A percentile compares a stretch with the other conserved stretches of the same genome.
Conservation (phyloP, 208 protist genomes). For the Perkinsela sp. region DNA sequence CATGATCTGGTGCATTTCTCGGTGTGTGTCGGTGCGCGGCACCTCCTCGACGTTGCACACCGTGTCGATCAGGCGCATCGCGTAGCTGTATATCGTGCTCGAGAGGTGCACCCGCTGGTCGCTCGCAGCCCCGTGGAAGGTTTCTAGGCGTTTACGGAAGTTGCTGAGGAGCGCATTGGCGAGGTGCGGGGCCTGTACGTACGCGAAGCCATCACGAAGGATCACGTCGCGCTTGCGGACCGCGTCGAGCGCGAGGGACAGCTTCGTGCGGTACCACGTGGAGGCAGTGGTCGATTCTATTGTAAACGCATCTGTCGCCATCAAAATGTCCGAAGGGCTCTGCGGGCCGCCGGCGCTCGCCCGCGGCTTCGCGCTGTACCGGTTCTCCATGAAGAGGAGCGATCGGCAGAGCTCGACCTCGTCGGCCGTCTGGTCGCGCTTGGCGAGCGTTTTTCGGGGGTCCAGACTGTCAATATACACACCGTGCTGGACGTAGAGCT, state of each 20-base stretch:
- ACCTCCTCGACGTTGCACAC: neutral
- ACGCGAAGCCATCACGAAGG: slow-evolving; percentile 4
- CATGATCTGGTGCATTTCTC: neutral
- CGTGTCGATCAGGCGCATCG: slow-evolving; percentile 3
- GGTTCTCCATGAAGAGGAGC: neutral
- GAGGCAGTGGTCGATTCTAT: neutral
- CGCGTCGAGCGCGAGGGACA: slow-evolving; percentile 3
- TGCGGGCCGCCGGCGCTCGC: neutral
- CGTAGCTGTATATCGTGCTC: neutral
- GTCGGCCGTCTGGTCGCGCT: neutral
- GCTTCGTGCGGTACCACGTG: neutral
- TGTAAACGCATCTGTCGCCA: neutral
- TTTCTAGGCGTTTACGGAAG: slow-evolving; percentile 2
- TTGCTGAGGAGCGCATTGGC: neutral
- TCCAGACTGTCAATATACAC: neutral
- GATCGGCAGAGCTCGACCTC: neutral
- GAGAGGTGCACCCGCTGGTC: slow-evolving; percentile 1
- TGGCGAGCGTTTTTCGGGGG: neutral
- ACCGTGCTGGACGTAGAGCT: neutral
- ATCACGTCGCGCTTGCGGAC: slow-evolving; percentile 6
- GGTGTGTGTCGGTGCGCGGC: neutral
- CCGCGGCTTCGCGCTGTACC: neutral
- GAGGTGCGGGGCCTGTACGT: slow-evolving; percentile 4
- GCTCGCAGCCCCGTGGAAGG: neutral
- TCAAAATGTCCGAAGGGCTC: neutral